Conservation (phyloP, 345 rosid species). For the Hibiscus mutabilis region DNA sequence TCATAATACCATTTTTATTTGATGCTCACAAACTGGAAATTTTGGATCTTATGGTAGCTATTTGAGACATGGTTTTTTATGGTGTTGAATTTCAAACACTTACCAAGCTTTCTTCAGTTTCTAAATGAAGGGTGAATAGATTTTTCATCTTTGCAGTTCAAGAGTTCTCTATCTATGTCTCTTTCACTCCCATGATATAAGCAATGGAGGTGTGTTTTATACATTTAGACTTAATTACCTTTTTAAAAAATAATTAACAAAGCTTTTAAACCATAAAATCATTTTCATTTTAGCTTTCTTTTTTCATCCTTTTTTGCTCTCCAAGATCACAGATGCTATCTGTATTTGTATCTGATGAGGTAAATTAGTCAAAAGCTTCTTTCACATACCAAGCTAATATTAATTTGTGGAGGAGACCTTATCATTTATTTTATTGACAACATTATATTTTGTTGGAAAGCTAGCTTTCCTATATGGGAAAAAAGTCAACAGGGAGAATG, state of each 20-base stretch:
- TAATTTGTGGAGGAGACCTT: not conserved
- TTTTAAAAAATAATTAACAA: not conserved
- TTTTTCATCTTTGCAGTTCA: not conserved
- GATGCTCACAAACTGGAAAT: not conserved
- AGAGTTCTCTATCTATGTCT: not conserved
- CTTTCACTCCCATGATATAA: not conserved
- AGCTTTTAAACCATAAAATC: not conserved
- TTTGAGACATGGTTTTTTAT: not conserved
- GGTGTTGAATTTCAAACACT: slow-evolving; percentile 4
- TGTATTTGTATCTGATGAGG: not conserved
- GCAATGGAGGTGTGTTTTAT: not conserved
- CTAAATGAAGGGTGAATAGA: not conserved
- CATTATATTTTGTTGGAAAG: not conserved
- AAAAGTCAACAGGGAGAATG: not conserved
- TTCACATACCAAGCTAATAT: not conserved
- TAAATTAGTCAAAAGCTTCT: not conserved
- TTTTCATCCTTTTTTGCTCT: not conserved
- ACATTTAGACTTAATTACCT: not conserved
- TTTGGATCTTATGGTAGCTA: not conserved
- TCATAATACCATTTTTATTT: not conserved
- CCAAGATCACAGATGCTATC: not conserved
- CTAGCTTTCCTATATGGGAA: not conserved
- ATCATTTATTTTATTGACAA: not conserved
- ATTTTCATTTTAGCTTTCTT: not conserved
- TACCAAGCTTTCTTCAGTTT: slow-evolving; percentile 6